Evolutionary conservation across 2,329 filamentous ascomycete species (phyloP).

Genomic region (Coniochaeta sp.): DNA sequence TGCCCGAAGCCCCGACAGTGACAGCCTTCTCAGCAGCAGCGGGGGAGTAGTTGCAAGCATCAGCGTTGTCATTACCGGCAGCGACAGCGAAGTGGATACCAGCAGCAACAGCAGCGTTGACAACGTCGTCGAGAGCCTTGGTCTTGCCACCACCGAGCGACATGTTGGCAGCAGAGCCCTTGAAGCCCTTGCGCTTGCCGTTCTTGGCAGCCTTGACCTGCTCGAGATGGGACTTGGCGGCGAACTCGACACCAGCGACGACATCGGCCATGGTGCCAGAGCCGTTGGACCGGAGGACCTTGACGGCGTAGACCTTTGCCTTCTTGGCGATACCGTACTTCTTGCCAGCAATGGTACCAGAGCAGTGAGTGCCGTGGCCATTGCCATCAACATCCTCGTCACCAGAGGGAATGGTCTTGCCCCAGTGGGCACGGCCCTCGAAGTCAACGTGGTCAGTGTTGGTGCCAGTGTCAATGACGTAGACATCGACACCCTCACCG

Average conservation of each 20-base stretch:
- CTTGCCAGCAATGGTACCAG: slow-evolving; percentile 93
- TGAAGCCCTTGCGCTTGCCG: slow-evolving; percentile 92
- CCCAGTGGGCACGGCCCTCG: slow-evolving; percentile 91
- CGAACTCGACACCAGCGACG: slow-evolving; percentile 96
- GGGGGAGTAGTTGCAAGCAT: slow-evolving; percentile 98
- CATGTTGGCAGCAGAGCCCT: slow-evolving; percentile 99
- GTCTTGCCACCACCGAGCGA: slow-evolving; percentile 97
- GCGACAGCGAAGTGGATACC: slow-evolving; percentile 97
- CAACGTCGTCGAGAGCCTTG: slow-evolving; percentile 78
- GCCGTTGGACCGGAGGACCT: slow-evolving; percentile 95
- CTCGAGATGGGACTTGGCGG: slow-evolving; percentile 71
- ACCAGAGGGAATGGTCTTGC: slow-evolving; percentile 83
- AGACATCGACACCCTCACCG: slow-evolving; percentile 96
- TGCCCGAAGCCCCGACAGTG: slow-evolving; percentile 90
- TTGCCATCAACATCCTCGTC: slow-evolving; percentile 92
- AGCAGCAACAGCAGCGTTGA: slow-evolving; percentile 86
- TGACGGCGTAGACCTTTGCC: slow-evolving; percentile 92
- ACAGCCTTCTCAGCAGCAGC: slow-evolving; percentile 86
- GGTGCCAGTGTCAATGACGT: slow-evolving; percentile 97
- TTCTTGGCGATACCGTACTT: slow-evolving; percentile 99
- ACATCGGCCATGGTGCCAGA: slow-evolving; percentile 98
- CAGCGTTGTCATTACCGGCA: slow-evolving; percentile 96
- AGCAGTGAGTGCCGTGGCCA: slow-evolving; percentile 98
- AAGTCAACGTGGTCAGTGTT: slow-evolving; percentile 94
- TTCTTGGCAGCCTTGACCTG: slow-evolving; percentile 73